Conservation (phyloP, 768 basidiomycete species). For the Lentinula sp. region DNA sequence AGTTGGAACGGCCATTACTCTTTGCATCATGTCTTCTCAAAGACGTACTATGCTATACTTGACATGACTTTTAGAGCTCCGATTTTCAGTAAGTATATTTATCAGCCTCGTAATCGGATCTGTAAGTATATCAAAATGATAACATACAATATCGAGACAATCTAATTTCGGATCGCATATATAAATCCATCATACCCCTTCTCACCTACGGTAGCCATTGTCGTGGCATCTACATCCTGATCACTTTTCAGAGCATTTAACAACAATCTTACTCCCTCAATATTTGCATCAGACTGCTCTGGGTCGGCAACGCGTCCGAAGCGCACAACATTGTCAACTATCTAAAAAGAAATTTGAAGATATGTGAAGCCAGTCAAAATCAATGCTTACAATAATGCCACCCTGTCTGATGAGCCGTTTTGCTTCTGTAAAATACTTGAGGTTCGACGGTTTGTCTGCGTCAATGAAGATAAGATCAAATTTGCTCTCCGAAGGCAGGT, state of each 20-base stretch:
- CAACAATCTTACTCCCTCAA: constrained; percentile 43
- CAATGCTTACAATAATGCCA: constrained; percentile 49
- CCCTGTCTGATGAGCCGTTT: constrained; percentile 54
- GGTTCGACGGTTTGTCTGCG: constrained; percentile 56
- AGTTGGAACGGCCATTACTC: constrained; percentile 49
- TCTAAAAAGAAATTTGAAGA: constrained; percentile 20
- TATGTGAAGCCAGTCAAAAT: background rate
- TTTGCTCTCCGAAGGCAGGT: constrained; percentile 37
- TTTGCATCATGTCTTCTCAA: constrained; percentile 43
- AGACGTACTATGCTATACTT: constrained; percentile 36
- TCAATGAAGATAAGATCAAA: constrained; percentile 73
- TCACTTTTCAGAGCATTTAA: constrained; percentile 43
- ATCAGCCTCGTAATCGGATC: background rate
- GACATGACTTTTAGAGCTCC: constrained; percentile 11
- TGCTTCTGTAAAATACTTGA: constrained; percentile 51
- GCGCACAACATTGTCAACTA: constrained; percentile 59
- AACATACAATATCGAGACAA: background rate
- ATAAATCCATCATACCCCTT: constrained; percentile 51
- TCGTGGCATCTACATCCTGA: constrained; percentile 43
- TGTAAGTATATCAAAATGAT: background rate
- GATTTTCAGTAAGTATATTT: background rate
- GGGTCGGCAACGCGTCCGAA: constrained; percentile 40
- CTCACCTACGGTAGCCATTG: constrained; percentile 41
- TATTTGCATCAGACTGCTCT: constrained; percentile 20
- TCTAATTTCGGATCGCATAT: constrained; percentile 35